phyloP scores from a whole-genome alignment of 2,329 filamentous ascomycete genomes.

The Claviceps purpurea region DNA sequence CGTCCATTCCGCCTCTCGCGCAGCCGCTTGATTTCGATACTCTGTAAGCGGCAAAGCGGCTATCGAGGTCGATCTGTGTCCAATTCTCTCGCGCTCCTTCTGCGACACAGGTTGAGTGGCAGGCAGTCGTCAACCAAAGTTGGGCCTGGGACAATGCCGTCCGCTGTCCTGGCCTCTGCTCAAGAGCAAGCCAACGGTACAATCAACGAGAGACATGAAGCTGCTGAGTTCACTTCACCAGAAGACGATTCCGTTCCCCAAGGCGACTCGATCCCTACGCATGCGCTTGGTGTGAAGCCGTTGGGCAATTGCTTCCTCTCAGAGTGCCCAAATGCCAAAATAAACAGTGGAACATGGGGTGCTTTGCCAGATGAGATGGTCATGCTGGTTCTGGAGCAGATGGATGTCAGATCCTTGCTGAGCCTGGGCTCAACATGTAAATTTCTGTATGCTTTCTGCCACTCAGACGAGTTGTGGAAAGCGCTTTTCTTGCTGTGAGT shows the following conservation, averaged over 20 bases:
- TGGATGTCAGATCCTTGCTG: constrained; percentile 51
- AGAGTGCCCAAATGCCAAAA: constrained; percentile 51
- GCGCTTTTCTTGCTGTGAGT: constrained; percentile 72
- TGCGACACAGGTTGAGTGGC: background rate
- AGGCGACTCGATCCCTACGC: constrained; percentile 49
- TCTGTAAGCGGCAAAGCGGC: background rate
- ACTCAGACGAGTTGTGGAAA: constrained; percentile 83
- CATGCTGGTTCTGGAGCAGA: constrained; percentile 57
- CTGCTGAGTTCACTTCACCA: background rate
- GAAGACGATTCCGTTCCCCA: background rate
- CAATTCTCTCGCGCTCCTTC: background rate
- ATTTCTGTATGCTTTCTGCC: constrained; percentile 73
- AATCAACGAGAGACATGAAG: background rate
- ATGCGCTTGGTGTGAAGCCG: constrained; percentile 77
- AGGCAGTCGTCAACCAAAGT: background rate
- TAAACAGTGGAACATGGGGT: constrained; percentile 50
- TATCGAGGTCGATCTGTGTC: no score
- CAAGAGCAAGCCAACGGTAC: background rate
- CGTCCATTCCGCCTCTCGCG: background rate
- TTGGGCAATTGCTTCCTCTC: constrained; percentile 70
- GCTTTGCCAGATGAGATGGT: constrained; percentile 70
- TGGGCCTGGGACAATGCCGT: constrained; percentile 3
- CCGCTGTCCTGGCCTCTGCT: background rate
- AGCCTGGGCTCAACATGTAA: constrained; percentile 66
- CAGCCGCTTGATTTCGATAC: background rate